These are phyloP conservation scores for Lasiodiplodia hormozganensis DNA, from an alignment of 2,329 filamentous ascomycete genomes.

Conservation along the genomic window DNA sequence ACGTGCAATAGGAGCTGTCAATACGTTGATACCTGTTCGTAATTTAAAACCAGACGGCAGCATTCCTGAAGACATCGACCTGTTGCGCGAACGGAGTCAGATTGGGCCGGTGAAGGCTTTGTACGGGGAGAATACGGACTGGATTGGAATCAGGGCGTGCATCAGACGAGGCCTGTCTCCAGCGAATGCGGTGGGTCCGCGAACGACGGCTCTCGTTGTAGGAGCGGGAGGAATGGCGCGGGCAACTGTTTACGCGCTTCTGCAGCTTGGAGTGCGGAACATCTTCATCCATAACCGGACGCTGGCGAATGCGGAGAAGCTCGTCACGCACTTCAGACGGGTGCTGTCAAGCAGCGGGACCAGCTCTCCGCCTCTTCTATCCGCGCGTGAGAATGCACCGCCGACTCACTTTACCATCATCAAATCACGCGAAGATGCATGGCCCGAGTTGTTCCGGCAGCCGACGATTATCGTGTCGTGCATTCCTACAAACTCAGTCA, in stretches of 20 bases:
- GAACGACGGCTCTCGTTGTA: slow-evolving; percentile 61
- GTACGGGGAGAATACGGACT: slow-evolving; percentile 83
- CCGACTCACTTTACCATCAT: slow-evolving; percentile 64
- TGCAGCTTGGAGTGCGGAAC: slow-evolving; percentile 77
- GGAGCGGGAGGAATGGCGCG: slow-evolving; percentile 78
- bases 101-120: slow-evolving; percentile 72
- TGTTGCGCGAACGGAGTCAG: slow-evolving; percentile 66
- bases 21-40: slow-evolving; percentile 76
- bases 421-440: slow-evolving; percentile 63
- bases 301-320: slow-evolving; percentile 67
- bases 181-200: slow-evolving; percentile 64
- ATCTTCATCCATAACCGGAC: slow-evolving; percentile 80
- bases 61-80: slow-evolving; percentile 60
- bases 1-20: slow-evolving; percentile 76
- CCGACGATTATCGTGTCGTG: slow-evolving; percentile 80
- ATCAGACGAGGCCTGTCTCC: slow-evolving; percentile 76
- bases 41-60: slow-evolving; percentile 63
- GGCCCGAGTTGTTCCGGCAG: slow-evolving; percentile 67
- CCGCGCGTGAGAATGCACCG: slow-evolving; percentile 32
- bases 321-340: slow-evolving; percentile 73
- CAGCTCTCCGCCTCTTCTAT: slow-evolving; percentile 31
- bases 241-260: slow-evolving; percentile 78
- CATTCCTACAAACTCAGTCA: slow-evolving; percentile 73
- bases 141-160: slow-evolving; percentile 78
- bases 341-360: slow-evolving; percentile 25